These are phyloP conservation scores for Pezicula rhizophila DNA, from an alignment of 2,329 filamentous ascomycete genomes.

Conservation along the genomic window DNA sequence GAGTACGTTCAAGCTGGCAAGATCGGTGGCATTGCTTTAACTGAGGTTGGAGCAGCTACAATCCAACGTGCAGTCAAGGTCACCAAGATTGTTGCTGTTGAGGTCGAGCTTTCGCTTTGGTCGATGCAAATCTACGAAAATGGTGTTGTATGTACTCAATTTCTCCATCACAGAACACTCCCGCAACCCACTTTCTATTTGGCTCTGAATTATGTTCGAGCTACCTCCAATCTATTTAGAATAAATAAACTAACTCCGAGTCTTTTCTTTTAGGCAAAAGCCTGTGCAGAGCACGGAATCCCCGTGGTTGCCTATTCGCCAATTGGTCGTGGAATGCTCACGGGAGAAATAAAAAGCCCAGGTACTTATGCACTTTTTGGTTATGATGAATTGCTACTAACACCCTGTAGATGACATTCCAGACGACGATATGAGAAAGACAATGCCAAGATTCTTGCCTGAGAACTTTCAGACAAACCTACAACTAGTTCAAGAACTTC, in stretches of 20 bases:
- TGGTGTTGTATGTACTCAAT: constrained; percentile 22
- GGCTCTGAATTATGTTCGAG: no score
- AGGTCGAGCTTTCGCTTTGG: constrained; percentile 39
- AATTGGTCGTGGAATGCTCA: constrained; percentile 55
- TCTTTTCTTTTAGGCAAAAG: constrained; percentile 20
- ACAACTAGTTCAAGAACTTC: constrained; percentile 51
- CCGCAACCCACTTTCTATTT: no score
- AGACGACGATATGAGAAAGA: constrained; percentile 48
- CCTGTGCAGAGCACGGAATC: constrained; percentile 58
- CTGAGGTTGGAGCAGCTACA: constrained; percentile 35
- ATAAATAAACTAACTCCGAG: no score
- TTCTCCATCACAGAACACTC: no score
- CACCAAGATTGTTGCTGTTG: constrained; percentile 38
- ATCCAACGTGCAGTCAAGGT: constrained; percentile 34
- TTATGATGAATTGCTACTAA: no score
- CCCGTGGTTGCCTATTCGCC: constrained; percentile 70
- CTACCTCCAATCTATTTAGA: no score
- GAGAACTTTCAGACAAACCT: constrained; percentile 61
- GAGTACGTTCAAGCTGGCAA: constrained; percentile 36
- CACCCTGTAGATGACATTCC: constrained; percentile 48
- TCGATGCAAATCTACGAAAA: constrained; percentile 30
- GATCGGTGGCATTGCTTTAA: constrained; percentile 37
- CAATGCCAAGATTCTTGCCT: constrained; percentile 55
- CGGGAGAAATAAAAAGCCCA: constrained; percentile 35
- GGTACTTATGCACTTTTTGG: no score